Conservation (phyloP, 1,284 basidiomycete species). For the Trichosporon faecale region DNA sequence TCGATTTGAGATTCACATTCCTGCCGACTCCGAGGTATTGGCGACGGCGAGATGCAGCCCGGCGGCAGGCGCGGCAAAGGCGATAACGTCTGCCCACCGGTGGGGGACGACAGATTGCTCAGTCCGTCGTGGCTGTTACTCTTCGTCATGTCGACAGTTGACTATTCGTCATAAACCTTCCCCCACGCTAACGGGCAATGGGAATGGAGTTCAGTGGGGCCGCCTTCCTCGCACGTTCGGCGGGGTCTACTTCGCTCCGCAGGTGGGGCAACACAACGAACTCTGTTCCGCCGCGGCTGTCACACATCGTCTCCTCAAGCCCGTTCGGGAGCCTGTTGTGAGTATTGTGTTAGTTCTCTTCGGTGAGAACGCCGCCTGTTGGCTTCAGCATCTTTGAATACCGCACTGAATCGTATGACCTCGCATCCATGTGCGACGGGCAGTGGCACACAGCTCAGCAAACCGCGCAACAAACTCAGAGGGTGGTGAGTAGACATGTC, state of each 20-base stretch:
- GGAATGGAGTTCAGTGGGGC: background rate
- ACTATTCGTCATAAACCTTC: background rate
- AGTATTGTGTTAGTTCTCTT: background rate
- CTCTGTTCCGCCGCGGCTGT: background rate
- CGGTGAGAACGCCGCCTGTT: background rate
- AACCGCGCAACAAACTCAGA: no score
- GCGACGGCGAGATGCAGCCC: background rate
- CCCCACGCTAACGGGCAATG: background rate
- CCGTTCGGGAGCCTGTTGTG: background rate
- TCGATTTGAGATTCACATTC: background rate
- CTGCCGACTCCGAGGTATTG: background rate
- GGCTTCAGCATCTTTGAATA: background rate
- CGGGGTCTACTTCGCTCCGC: background rate
- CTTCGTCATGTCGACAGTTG: background rate
- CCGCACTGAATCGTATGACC: no score
- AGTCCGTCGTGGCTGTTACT: background rate
- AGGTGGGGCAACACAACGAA: background rate
- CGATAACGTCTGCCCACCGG: background rate
- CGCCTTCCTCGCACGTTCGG: background rate
- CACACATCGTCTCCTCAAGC: no score
- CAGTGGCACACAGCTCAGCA: no score
- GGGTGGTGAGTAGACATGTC: no score
- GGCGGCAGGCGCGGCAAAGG: background rate
- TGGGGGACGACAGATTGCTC: background rate
- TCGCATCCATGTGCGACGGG: no score